phyloP scores from a whole-genome alignment of 108 stramenopile genomes.

The Cyclotella sp. region DNA sequence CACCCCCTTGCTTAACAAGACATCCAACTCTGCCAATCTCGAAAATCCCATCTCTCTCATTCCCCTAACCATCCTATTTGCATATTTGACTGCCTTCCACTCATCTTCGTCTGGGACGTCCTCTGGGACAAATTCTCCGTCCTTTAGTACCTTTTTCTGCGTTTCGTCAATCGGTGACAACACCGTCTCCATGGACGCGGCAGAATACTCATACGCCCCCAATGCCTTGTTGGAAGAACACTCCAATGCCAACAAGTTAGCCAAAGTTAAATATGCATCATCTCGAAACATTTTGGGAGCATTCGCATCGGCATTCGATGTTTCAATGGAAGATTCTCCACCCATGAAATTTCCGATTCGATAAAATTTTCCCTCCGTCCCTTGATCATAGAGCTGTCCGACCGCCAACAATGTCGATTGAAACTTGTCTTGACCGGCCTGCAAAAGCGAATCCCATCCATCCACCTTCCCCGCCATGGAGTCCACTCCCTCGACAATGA shows the following conservation, averaged over 20 bases:
- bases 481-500: slow-evolving; percentile 62
- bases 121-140: slow-evolving; percentile 15
- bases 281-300: slow-evolving; percentile 50
- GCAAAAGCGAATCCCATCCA: slow-evolving; percentile 54
- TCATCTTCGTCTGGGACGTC: slow-evolving; percentile 10
- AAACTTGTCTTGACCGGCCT: slow-evolving; percentile 25
- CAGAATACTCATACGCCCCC: slow-evolving; percentile 22
- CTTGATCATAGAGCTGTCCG: slow-evolving; percentile 59
- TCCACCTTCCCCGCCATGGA: slow-evolving; percentile 15
- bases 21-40: slow-evolving; percentile 77
- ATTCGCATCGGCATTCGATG: slow-evolving; percentile 39
- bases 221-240: slow-evolving; percentile 52
- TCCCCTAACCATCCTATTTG: slow-evolving; percentile 60
- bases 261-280: slow-evolving; percentile 68
- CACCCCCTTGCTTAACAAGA: slow-evolving; percentile 66
- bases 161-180: slow-evolving; percentile 13
- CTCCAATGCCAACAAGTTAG: slow-evolving; percentile 76
- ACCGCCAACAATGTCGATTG: slow-evolving; percentile 75
- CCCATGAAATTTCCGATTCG: slow-evolving; percentile 30
- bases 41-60: slow-evolving; percentile 77
- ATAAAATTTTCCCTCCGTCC: slow-evolving; percentile 67
- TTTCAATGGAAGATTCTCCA: background rate
- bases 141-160: slow-evolving; percentile 16
- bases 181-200: slow-evolving; percentile 15
- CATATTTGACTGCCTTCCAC: slow-evolving; percentile 49